Base-by-base conservation (phyloP, 192 early-diverging fungal species). In the Coemansia sp. region DNA sequence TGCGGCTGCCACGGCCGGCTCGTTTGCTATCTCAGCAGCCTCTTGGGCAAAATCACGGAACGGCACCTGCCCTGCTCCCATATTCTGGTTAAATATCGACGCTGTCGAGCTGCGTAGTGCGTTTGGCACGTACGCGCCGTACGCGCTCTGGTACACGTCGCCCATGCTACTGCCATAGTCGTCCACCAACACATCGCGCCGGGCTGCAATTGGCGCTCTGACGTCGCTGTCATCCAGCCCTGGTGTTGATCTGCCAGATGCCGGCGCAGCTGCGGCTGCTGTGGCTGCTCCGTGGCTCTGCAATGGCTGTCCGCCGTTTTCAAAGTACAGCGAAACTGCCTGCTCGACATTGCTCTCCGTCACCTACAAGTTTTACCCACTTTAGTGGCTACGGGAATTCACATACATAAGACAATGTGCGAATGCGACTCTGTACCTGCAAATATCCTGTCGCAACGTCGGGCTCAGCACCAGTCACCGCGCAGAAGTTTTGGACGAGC, bases 131-230 rank as follows among this genome's bases (percentile, higher is more conserved):
- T 53, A 22, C 58, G 23, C 29, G 45, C 53, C 48, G 55, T 64
- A 62, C 22, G 53, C 11, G 19, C 49, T 47, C 9, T 54, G 56
- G 64, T 54, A 62, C 15, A 38, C 62, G 41, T 43, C 15, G 21
- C 55, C 61, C 5, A 38, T 56, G 35, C 63, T 54, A 32, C 32
- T 32, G 11, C 38, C 62, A 27, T 65, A 66, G 15, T 69, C 79
- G 19, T 88, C 90, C 12, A 89, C 82, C 12, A 94, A 74, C 41
- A 92, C 87, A 51, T 94, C 93, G 22, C 86, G 79, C 32, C 82
- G 87, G 0, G 94, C 84, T 1, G 94, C 91, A 66, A 97, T 94
- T 0, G 94, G 94, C 5, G 93, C 89, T 49, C 95, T 83, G 14
- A 94, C 86, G 41, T 56, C 62, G 23, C 79, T 85, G 49, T 71